Base-by-base conservation (phyloP, 495 filamentous ascomycete species). In the Pyronema omphalodes region DNA sequence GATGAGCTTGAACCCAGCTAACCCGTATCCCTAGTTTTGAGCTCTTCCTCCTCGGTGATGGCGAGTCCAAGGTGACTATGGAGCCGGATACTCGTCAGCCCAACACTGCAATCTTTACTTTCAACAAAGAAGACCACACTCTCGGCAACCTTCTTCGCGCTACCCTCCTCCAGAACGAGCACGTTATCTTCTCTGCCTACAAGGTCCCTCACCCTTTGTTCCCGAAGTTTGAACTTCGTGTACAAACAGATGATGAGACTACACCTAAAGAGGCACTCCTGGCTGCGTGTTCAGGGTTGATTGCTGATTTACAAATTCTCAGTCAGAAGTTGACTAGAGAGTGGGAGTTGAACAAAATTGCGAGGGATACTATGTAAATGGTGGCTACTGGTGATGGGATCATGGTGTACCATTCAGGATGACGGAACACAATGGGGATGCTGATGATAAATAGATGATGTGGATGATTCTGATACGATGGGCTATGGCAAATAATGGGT, bases 101-200 rank as follows among this genome's bases (percentile, higher is more conserved):
- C 60, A 76, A 93, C 71, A 74, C 78, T 59, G 82, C 87, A 14
- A 82, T 93, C 66, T 96, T 99, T 72, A 82, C 81, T 51, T 82
- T 99, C 70, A 81, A 86, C 67, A 95, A 94, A 68, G 93, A 99
- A 66, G 93, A 99, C 65, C 91, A 96, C 69, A 96, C 93, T 0
- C 75, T 99, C 44, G 91, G 80, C 55, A 95, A 96, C 66, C 74
- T 96, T 55, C 76, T 99, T 41, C 77, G 80, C 53, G 76, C 80
- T 51, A 83, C 85, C 56, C 83, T 96, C 44, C 74, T 86, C 61
- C 79, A 84, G 64, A 81, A 81, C 50, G 71, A 74, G 9, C 77
- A 93, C 64, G 85, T 96, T 54, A 68, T 77, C 56, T 91, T 94
- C 70, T 79, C 86, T 44, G 91, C 77, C 3, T 96, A 96, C 75